phyloP scores from a whole-genome alignment of 73 alveolate species.

The Effrenium voratum region DNA sequence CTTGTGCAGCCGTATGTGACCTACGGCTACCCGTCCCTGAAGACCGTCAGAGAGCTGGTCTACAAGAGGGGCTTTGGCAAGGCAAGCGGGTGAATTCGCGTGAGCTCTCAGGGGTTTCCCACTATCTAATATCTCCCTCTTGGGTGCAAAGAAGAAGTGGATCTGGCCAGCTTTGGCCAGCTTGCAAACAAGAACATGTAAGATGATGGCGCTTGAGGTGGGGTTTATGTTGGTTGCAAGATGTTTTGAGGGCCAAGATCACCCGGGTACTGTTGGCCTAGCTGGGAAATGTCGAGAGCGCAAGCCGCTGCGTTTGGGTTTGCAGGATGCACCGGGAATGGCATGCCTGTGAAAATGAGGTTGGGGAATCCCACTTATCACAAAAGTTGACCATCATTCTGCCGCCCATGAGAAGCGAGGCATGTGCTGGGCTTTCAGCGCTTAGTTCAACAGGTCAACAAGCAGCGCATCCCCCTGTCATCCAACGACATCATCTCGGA shows the following conservation, averaged over 20 bases:
- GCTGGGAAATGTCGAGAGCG: not conserved
- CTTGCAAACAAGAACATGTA: no score
- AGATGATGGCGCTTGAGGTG: no score
- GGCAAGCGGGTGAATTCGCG: no score
- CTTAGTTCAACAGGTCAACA: slow-evolving; percentile 95
- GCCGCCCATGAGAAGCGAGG: not conserved
- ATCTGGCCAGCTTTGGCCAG: no score
- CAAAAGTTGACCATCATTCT: not conserved
- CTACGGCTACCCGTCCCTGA: slow-evolving; percentile 97
- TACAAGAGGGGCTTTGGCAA: slow-evolving; percentile 98
- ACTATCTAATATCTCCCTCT: no score
- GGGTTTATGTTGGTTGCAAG: no score
- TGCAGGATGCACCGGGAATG: not conserved
- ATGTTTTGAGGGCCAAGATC: no score
- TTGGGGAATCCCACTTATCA: no score
- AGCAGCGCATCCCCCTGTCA: slow-evolving; percentile 97
- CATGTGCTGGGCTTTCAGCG: not conserved
- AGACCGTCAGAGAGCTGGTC: slow-evolving; percentile 97
- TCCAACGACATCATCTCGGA: slow-evolving; percentile 97
- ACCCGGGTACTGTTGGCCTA: no score
- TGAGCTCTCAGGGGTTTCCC: no score
- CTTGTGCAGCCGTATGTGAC: slow-evolving; percentile 97
- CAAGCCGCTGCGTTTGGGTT: not conserved
- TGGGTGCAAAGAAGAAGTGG: no score
- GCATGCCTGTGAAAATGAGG: not conserved